Evolutionary conservation across 1,139 yeast species (phyloP).

Genomic region (Hanseniaspora uvarum): DNA sequence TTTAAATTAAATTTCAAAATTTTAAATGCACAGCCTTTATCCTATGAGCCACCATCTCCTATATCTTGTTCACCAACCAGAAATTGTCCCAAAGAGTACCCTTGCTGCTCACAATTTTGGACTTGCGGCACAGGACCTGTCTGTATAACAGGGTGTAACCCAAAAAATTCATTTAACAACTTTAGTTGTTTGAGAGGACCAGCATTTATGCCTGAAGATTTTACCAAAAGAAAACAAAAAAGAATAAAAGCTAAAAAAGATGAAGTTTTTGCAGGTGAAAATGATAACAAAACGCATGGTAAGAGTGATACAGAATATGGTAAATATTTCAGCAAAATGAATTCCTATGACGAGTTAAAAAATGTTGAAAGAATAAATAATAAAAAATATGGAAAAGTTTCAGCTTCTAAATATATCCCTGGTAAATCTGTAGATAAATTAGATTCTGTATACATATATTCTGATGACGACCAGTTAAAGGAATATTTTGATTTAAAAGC

Average conservation of each 20-base stretch:
- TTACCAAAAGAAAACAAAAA: slow-evolving; percentile 16
- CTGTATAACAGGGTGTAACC: slow-evolving; percentile 79
- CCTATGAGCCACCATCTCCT: slow-evolving; percentile 24
- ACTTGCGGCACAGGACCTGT: slow-evolving; percentile 72
- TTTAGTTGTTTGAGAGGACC: slow-evolving; percentile 55
- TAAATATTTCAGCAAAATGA: neutral
- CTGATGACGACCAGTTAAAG: slow-evolving; percentile 13
- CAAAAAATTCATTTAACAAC: slow-evolving; percentile 50
- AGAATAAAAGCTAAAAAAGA: slow-evolving; percentile 4
- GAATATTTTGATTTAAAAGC: neutral
- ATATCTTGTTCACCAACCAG: slow-evolving; percentile 40
- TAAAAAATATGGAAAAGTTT: too few relatives aligned
- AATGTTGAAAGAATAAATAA: too few relatives aligned
- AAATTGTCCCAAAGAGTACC: slow-evolving; percentile 59
- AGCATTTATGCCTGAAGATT: slow-evolving; percentile 25
- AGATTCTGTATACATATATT: neutral
- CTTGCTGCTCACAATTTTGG: slow-evolving; percentile 80
- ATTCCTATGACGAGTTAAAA: neutral
- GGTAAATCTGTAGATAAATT: neutral
- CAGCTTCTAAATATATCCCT: neutral
- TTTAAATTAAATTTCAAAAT: neutral
- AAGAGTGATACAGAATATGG: neutral
- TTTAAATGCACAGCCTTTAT: neutral
- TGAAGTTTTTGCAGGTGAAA: neutral
- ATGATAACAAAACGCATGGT: neutral